phyloP scores from a whole-genome alignment of 306 rosid genomes.

The Fagus sylvatica region DNA sequence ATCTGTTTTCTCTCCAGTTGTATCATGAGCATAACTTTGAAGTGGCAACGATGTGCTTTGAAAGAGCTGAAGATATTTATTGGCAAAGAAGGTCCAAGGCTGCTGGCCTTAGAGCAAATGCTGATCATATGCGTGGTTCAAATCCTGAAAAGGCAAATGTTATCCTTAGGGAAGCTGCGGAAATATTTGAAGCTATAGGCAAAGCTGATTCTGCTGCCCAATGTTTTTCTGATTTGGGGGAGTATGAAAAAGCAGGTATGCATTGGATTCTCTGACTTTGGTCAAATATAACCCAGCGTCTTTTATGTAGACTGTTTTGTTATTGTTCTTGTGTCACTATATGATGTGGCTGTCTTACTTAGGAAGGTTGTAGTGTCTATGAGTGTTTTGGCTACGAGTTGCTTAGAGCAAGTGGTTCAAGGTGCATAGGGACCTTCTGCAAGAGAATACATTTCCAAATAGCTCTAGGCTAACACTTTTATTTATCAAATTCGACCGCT shows the following conservation, averaged over 20 bases:
- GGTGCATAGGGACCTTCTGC: too few relatives aligned
- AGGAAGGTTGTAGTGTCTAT: neutral
- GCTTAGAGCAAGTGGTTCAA: too few relatives aligned
- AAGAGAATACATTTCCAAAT: too few relatives aligned
- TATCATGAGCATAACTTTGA: constrained; percentile 56
- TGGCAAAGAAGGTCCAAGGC: constrained; percentile 82
- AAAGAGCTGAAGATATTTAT: constrained; percentile 63
- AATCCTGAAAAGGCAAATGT: constrained; percentile 52
- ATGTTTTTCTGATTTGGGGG: constrained; percentile 68
- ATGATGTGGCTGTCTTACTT: neutral
- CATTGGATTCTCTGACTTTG: neutral
- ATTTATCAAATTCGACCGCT: too few relatives aligned
- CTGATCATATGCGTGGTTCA: constrained; percentile 41
- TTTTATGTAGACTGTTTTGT: neutral
- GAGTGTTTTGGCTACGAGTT: too few relatives aligned
- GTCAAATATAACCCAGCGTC: neutral
- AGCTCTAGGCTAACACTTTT: too few relatives aligned
- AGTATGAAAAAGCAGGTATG: constrained; percentile 69
- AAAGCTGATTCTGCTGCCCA: constrained; percentile 63
- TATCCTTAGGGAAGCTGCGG: constrained; percentile 68
- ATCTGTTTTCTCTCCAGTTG: constrained; percentile 38
- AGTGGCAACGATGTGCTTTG: constrained; percentile 81
- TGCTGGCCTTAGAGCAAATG: constrained; percentile 56
- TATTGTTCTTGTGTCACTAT: neutral
- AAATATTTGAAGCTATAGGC: constrained; percentile 62